These are phyloP conservation scores for Sinapis alba DNA, from an alignment of 441 rosid genomes.

Conservation along the genomic window DNA sequence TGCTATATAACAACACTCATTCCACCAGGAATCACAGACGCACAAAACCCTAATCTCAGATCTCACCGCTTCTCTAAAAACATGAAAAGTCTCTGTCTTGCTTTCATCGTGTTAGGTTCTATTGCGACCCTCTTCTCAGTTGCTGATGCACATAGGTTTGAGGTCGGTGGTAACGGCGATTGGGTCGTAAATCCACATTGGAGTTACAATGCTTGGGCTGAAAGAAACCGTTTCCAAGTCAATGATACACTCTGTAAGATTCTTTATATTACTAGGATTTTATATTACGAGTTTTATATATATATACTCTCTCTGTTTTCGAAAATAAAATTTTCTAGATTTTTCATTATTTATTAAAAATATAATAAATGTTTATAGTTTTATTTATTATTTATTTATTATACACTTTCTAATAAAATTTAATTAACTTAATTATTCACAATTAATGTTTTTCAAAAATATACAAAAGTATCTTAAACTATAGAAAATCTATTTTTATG, in stretches of 20 bases:
- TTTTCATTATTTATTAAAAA: too few species aligned
- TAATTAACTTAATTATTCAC: too few species aligned
- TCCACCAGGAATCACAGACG: background rate
- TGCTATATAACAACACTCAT: background rate
- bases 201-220: conserved; percentile 58
- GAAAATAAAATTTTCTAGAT: too few species aligned
- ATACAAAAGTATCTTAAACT: too few species aligned
- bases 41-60: conserved; percentile 2
- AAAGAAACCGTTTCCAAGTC: conserved; percentile 54
- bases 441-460: too few species aligned
- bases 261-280: background rate
- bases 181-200: conserved; percentile 61
- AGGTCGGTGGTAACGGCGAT: conserved; percentile 66
- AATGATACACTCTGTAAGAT: conserved; percentile 62
- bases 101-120: conserved; percentile 15
- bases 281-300: background rate
- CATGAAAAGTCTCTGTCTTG: conserved; percentile 19
- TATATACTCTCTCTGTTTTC: too few species aligned
- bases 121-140: conserved; percentile 14
- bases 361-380: too few species aligned
- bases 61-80: conserved; percentile 13
- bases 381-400: too few species aligned
- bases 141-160: conserved; percentile 32
- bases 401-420: too few species aligned
- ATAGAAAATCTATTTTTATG: too few species aligned